phyloP scores from a whole-genome alignment of 106 monocot genomes.

The Hemerocallis citrina region DNA sequence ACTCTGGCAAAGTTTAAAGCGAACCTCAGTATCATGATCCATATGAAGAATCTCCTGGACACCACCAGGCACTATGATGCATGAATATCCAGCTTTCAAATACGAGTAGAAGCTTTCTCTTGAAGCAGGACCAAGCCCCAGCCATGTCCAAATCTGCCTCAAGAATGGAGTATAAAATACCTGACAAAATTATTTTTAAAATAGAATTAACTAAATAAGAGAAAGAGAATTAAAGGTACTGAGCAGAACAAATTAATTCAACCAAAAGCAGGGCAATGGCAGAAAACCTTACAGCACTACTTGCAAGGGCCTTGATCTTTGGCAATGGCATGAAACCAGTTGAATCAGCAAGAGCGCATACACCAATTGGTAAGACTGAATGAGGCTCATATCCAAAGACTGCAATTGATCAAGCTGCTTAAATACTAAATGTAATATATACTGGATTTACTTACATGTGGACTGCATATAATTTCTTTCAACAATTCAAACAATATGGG shows the following conservation, averaged over 20 bases:
- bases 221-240: neutral
- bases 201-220: neutral
- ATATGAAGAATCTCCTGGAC: slow-evolving; percentile 76
- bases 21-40: slow-evolving; percentile 81
- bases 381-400: slow-evolving; percentile 97
- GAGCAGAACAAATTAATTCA: neutral
- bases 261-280: neutral
- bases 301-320: slow-evolving; percentile 85
- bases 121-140: slow-evolving; percentile 65
- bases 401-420: slow-evolving; percentile 14
- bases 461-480: too few species aligned
- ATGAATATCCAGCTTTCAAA: slow-evolving; percentile 62
- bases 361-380: slow-evolving; percentile 76
- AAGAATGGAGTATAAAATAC: slow-evolving; percentile 85
- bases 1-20: neutral
- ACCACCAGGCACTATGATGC: slow-evolving; percentile 79
- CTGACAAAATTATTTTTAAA: slow-evolving; percentile 16
- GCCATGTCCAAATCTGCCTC: slow-evolving; percentile 93
- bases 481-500: too few species aligned
- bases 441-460: too few species aligned
- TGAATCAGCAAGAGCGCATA: slow-evolving; percentile 41
- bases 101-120: slow-evolving; percentile 66
- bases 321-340: slow-evolving; percentile 81
- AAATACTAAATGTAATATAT: neutral
- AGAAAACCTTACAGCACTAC: slow-evolving; percentile 77